phyloP scores from a whole-genome alignment of 805 yeast species.

The Candida coquimbonensis region DNA sequence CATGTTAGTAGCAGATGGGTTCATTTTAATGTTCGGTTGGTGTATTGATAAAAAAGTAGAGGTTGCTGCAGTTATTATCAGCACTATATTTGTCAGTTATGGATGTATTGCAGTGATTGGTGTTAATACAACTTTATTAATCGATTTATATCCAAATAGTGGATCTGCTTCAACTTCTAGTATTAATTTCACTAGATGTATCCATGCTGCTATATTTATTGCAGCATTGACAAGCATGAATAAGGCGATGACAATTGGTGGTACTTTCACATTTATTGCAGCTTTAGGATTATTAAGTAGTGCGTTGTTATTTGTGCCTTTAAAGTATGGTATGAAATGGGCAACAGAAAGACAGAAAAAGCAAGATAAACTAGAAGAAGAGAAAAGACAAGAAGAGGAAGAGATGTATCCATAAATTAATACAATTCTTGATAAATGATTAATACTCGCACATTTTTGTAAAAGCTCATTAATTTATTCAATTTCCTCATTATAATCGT shows the following conservation, averaged over 20 bases:
- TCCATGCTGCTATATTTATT: conserved; percentile 61
- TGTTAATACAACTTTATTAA: conserved; percentile 55
- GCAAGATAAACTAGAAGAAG: background rate
- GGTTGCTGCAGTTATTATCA: conserved; percentile 41
- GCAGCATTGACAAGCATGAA: conserved; percentile 64
- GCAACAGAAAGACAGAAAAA: conserved; percentile 16
- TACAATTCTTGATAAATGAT: no score
- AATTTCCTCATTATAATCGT: background rate
- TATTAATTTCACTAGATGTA: conserved; percentile 66
- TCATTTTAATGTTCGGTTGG: conserved; percentile 65
- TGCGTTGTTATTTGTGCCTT: conserved; percentile 20
- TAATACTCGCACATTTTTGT: no score
- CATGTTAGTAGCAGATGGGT: conserved; percentile 30
- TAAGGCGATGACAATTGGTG: conserved; percentile 54
- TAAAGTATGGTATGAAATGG: conserved; percentile 27
- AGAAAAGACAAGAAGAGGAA: background rate
- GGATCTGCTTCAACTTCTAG: conserved; percentile 73
- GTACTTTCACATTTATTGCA: conserved; percentile 69
- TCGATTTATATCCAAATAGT: conserved; percentile 67
- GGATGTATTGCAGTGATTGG: conserved; percentile 54
- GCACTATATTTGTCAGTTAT: conserved; percentile 49
- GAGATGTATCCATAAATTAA: background rate
- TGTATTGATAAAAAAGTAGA: conserved; percentile 40
- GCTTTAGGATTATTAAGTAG: conserved; percentile 33
- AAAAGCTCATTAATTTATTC: no score